Base-by-base conservation (phyloP, 2,329 filamentous ascomycete genomes). In the Clarireedia monteithiana region DNA sequence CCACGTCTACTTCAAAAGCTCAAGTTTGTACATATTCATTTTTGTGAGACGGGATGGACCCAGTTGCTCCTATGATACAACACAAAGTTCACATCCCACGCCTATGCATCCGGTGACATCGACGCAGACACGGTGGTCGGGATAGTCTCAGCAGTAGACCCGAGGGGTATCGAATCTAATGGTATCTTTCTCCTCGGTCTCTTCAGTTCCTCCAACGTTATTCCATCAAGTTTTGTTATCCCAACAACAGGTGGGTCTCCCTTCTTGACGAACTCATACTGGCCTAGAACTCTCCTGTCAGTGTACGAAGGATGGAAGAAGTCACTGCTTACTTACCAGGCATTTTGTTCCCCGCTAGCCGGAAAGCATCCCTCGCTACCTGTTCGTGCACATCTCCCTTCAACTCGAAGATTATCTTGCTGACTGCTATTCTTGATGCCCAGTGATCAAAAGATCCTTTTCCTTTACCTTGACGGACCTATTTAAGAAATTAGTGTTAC, bases 381-480 rank as follows among this genome's bases (percentile, higher is more conserved):
- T 96, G 89, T 77, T 99, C 94, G 80, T 99, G 94, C 61, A 97
- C 69, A 65, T 91, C 83, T 47, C 94, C 94, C 72, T 90, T 91
- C 63, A 99, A 75, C 74, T 99, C 94, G 64, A 99, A 95, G 20
- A 96, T 77, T 49, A 99, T 83, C 71, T 94, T 89, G 73, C 88
- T 96, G 51, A 97, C 89, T 7, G 90, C 84, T 63, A 97, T 85
- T 72, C 92, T 84, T 23, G 88, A 83, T 4, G 92, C 91, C 94
- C 94, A 99, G 69, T 95, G 89, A 71, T 99, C 94, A 69, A 99
- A 97, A 60, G 86, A 88, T 65, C 94, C 94, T 72, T 99, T 99
- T 74, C 94, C 94, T 75, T 97, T 99, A 71, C 94, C 94, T 95
- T 99, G 99, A 81, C 94, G 87, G 71, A 90, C 87, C 83, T 86